A percentile compares a stretch with the other conserved stretches of the same genome.
These are phyloP conservation scores for Trametes elegans DNA, from an alignment of 768 basidiomycete genomes.

Conservation along the genomic window DNA sequence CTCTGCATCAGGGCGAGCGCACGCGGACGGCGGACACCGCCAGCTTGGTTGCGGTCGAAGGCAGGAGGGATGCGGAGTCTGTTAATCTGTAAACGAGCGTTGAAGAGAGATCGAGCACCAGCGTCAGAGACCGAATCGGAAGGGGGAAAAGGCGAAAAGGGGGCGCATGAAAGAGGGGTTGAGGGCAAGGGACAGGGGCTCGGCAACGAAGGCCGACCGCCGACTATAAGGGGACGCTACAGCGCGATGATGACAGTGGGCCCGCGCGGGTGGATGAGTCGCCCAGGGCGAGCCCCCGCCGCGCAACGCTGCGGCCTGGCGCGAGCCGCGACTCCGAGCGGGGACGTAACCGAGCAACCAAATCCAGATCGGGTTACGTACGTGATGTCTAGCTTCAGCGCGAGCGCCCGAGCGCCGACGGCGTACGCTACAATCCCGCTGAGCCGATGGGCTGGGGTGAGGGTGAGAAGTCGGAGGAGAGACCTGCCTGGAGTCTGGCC, in stretches of 20 bases:
- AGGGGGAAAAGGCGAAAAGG: neutral
- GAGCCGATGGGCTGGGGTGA: too few relatives aligned
- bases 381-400: neutral
- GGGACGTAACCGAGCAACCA: slow-evolving; percentile 1
- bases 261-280: neutral
- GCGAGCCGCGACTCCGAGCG: neutral
- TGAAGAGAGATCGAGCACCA: neutral
- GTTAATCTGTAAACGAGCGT: neutral
- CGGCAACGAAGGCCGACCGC: neutral
- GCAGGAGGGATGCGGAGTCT: neutral
- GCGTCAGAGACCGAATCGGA: neutral
- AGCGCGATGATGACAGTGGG: neutral
- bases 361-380: slow-evolving; percentile 3
- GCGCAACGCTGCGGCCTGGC: neutral
- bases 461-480: too few relatives aligned
- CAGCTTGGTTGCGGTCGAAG: neutral
- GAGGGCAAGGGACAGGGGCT: neutral
- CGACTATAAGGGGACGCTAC: neutral
- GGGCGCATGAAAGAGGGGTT: neutral
- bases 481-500: too few relatives aligned
- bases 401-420: neutral
- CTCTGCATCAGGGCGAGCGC: neutral
- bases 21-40: neutral
- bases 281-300: neutral
- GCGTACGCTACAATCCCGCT: too few relatives aligned